phyloP scores from a whole-genome alignment of 2,329 filamentous ascomycete genomes.

The Fusarium paranaense region DNA sequence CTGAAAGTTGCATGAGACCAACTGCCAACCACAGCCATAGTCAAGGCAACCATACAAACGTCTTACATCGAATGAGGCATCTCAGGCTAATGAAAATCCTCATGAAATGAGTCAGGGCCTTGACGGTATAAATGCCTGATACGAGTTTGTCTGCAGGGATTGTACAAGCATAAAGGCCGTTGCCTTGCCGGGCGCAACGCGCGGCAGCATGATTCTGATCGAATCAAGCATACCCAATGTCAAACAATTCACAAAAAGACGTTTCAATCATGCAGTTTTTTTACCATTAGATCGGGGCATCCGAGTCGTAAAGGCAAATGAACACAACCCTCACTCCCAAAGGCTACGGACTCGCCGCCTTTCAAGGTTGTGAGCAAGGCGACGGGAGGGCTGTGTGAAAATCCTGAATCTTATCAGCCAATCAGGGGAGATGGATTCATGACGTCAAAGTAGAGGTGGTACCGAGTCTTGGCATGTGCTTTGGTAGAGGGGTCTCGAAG shows the following conservation, averaged over 20 bases:
- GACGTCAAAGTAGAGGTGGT: constrained; percentile 37
- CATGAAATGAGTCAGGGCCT: constrained; percentile 1
- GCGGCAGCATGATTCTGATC: constrained; percentile 26
- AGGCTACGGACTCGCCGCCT: constrained; percentile 29
- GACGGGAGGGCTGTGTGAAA: constrained; percentile 33
- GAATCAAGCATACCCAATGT: background rate
- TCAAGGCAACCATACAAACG: background rate
- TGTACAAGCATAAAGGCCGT: constrained; percentile 6
- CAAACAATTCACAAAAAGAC: constrained; percentile 7
- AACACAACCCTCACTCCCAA: background rate
- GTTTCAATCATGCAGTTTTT: constrained; percentile 8
- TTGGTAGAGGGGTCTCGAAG: background rate
- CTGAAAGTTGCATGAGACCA: background rate
- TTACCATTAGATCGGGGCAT: background rate
- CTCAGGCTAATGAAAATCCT: background rate
- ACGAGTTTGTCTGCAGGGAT: constrained; percentile 28
- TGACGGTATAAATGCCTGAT: constrained; percentile 28
- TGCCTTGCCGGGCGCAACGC: constrained; percentile 23
- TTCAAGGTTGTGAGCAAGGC: constrained; percentile 26
- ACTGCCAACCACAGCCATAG: background rate
- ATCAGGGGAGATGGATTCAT: constrained; percentile 37
- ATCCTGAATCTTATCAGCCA: constrained; percentile 31
- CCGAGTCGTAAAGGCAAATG: constrained; percentile 3
- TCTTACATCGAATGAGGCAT: background rate
- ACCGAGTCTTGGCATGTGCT: constrained; percentile 3